Evolutionary conservation across 768 basidiomycete species (phyloP), one percentile per base, ranked within the genome.

Genomic region (Chlorophyllum brunneum): DNA sequence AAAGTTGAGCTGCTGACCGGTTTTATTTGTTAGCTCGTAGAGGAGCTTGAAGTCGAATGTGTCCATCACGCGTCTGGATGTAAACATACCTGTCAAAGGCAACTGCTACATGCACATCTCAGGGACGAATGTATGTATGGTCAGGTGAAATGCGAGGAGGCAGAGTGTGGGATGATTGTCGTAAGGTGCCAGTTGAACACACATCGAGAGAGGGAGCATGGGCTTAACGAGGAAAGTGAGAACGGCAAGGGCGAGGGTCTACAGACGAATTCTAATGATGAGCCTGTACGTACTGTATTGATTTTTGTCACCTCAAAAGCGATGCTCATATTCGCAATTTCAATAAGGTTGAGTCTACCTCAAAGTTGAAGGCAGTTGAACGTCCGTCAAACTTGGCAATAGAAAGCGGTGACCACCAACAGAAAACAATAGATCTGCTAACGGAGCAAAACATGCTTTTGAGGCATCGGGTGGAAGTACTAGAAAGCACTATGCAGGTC

Each of bases 11-110:
- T n/a, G n/a, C n/a, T n/a, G n/a, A n/a, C n/a, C n/a, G n/a, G n/a
- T n/a, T 31, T 15, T 20, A 2, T 41, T 22, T 24, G 49, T 16
- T 57, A 92, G 89, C 78, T 93, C 47, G 91, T 92, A 38, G 90
- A 92, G 56, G 91, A 93, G 69, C 75, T 93, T 38, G 37, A 77
- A 11, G 88, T 92, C 0, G 80, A 85, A 64, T 93, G 91, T 65
- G 75, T 80, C 5, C 73, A 88, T 53, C 72, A 73, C 20, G 56
- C 61, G 13, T 70, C 74, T 1, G 90, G 89, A 8, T 92, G 90
- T 61, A 57, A 62, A 4, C 67, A 81, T 64, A 81, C 77, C 2
- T 82, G 79, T 53, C 84, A 93, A 61, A 71, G 91, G 26, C 86
- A 88, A 61, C 65, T 81, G 22, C 65, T 89, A n/a, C 68, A 74